Base-by-base conservation (phyloP, 495 filamentous ascomycete species). In the Penicillium robsamsonii region DNA sequence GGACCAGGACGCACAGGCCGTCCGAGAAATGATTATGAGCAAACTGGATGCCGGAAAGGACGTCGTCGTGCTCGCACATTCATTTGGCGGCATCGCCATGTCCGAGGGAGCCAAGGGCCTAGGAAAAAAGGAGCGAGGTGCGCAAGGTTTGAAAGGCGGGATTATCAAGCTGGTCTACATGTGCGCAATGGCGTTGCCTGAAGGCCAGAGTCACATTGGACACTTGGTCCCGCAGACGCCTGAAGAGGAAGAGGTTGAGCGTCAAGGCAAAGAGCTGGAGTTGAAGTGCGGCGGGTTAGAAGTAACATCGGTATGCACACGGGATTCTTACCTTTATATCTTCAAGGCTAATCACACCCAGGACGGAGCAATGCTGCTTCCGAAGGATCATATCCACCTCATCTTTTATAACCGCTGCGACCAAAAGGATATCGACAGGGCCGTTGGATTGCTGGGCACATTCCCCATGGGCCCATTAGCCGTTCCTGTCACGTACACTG, bases 161-260 rank as follows among this genome's bases (percentile, higher is more conserved):
- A 64, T 81, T 5, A 49, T 74, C 3, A 64, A 70, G 33, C 35
- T 81, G 25, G 54, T 73, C 4, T 80, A 78, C 52, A 72, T 74
- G 65, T 61, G 57, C 17, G 65, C 65, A 0, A 66, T 70, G 65
- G 63, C 60, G n/a, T 35, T 70, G 17, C 65, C 65, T 2, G 42
- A 63, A 27, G 68, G 63, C 8, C 59, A 66, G 41, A 68, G 50
- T 1, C 60, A 68, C 47, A 17, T 61, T 0, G 60, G 55, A 6
- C 65, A 68, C 37, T 63, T 68, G 33, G 35, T 55, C 17, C 65
- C 63, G 0, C 40, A 46, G 12, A 63, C 59, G 0, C 59, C 65
- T 0, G 62, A 70, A 20, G 68, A 68, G 25, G 65, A 65, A 49
- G 68, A 66, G 20, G 17, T 65, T 9, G 68, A 70, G 33, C 46